phyloP scores from a whole-genome alignment of 176 grass and related monocot species.

The Microstegium vimineum region DNA sequence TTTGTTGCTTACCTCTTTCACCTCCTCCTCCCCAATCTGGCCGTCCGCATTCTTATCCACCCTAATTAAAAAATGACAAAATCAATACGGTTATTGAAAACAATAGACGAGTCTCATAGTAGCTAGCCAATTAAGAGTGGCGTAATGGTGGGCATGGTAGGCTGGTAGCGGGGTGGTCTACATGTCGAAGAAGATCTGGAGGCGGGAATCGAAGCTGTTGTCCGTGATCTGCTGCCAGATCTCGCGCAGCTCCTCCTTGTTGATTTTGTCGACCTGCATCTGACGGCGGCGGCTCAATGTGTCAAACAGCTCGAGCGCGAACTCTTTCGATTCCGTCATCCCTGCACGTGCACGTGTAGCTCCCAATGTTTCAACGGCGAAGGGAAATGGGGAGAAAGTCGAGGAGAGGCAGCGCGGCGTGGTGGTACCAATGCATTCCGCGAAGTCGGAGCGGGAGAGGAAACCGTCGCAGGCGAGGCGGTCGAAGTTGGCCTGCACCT shows the following conservation, averaged over 20 bases:
- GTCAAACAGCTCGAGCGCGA: conserved; percentile 93
- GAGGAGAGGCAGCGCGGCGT: background rate
- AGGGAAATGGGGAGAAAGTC: background rate
- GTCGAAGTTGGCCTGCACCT: conserved; percentile 77
- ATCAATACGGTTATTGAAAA: background rate
- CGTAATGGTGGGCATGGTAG: background rate
- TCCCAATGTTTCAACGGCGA: background rate
- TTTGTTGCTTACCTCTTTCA: conserved; percentile 93
- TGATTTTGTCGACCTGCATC: conserved; percentile 72
- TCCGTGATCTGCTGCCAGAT: conserved; percentile 95
- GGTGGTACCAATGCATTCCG: conserved; percentile 83
- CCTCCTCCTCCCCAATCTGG: conserved; percentile 82
- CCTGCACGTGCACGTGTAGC: conserved; percentile 32
- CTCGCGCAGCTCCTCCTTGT: conserved; percentile 87
- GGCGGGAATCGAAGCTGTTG: conserved; percentile 95
- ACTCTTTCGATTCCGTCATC: conserved; percentile 96
- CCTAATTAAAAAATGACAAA: conserved; percentile 36
- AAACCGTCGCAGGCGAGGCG: conserved; percentile 62
- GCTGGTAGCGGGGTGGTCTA: conserved; percentile 32
- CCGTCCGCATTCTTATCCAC: conserved; percentile 98
- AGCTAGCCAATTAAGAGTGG: background rate
- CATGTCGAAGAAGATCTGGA: conserved; percentile 99
- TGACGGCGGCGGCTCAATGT: conserved; percentile 70
- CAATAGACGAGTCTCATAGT: background rate
- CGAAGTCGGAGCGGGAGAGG: conserved; percentile 84